phyloP scores from a whole-genome alignment of 2,329 filamentous ascomycete species.

The Aureobasidium uvarum region DNA sequence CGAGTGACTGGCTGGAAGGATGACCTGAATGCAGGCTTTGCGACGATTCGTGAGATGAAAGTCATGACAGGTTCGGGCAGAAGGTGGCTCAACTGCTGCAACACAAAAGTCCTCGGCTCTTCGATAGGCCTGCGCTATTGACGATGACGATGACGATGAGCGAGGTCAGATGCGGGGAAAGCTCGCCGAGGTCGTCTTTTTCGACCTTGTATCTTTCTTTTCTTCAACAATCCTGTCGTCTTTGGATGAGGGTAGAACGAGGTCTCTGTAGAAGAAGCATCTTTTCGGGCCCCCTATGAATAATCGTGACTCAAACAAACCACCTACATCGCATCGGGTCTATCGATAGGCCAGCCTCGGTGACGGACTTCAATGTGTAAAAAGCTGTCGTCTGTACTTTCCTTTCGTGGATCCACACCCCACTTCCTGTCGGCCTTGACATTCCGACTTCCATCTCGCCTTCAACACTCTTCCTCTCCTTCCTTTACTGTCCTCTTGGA shows the following conservation, averaged over 20 bases:
- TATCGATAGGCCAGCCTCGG: slow-evolving; percentile 24
- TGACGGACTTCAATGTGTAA: slow-evolving; percentile 19
- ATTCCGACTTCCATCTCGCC: not conserved
- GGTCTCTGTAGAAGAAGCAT: too few species aligned
- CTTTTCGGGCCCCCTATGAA: not conserved
- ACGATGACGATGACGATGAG: slow-evolving; percentile 10
- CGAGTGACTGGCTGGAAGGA: slow-evolving; percentile 34
- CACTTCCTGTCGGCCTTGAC: slow-evolving; percentile 4
- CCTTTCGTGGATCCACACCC: not conserved
- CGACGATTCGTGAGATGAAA: slow-evolving; percentile 15
- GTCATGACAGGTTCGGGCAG: slow-evolving; percentile 15
- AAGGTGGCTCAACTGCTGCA: not conserved
- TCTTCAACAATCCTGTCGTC: not conserved
- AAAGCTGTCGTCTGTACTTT: slow-evolving; percentile 18
- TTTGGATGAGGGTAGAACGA: not conserved
- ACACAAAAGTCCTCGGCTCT: slow-evolving; percentile 7
- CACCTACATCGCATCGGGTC: not conserved
- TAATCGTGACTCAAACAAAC: not conserved
- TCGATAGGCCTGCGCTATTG: slow-evolving; percentile 2
- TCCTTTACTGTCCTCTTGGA: too few species aligned
- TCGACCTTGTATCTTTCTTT: not conserved
- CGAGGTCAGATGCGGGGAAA: slow-evolving; percentile 20
- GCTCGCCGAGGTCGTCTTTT: slow-evolving; percentile 19
- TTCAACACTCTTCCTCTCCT: not conserved
- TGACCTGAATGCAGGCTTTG: slow-evolving; percentile 26